phyloP scores from a whole-genome alignment of 305 asterid genomes.

The Fraxinus angustifolia region DNA sequence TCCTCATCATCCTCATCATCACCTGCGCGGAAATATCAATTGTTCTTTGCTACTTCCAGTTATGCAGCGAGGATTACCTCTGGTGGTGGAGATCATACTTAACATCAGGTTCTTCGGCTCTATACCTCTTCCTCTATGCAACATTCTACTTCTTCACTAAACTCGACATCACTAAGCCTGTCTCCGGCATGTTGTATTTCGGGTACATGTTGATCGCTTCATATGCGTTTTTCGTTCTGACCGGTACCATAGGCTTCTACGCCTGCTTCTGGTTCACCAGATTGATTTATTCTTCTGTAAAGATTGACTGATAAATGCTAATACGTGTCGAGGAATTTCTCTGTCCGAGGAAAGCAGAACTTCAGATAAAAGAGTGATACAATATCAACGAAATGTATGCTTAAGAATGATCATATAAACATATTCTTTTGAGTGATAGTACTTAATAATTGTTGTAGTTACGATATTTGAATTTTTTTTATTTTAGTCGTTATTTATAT shows the following conservation, averaged over 20 bases:
- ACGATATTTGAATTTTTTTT: not conserved
- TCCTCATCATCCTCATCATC: constrained; percentile 52
- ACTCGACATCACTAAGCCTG: constrained; percentile 63
- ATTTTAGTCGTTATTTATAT: no score
- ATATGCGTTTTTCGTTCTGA: constrained; percentile 55
- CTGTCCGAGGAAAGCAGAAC: not conserved
- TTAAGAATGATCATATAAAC: constrained; percentile 8
- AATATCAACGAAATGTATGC: constrained; percentile 3
- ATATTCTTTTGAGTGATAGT: not conserved
- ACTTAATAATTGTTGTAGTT: constrained; percentile 6
- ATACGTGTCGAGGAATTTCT: not conserved
- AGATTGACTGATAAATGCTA: constrained; percentile 46
- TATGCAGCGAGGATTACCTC: constrained; percentile 62
- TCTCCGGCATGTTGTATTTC: constrained; percentile 62
- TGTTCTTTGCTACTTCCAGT: constrained; percentile 70
- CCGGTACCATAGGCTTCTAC: constrained; percentile 68
- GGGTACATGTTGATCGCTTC: constrained; percentile 74
- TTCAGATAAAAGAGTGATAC: constrained; percentile 4
- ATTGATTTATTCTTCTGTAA: constrained; percentile 68
- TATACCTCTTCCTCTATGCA: constrained; percentile 68
- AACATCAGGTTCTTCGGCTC: constrained; percentile 69
- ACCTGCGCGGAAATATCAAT: constrained; percentile 67
- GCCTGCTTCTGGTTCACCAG: constrained; percentile 72
- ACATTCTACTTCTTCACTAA: constrained; percentile 70
- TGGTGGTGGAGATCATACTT: constrained; percentile 86